These are phyloP conservation scores for Fusarium secorum DNA, from an alignment of 2,329 filamentous ascomycete species.

Conservation along the genomic window DNA sequence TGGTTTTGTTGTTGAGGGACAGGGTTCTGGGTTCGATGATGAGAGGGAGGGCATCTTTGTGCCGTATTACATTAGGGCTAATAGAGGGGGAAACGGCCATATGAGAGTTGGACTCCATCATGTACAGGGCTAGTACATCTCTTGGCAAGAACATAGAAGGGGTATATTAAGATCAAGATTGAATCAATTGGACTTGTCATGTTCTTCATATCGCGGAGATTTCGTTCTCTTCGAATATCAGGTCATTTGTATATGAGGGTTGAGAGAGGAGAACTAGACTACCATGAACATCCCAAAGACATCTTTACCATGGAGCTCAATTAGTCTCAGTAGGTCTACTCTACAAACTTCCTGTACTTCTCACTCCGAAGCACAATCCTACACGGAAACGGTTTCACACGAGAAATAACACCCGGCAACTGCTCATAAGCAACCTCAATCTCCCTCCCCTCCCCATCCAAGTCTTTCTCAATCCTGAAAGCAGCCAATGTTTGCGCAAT, in stretches of 20 bases:
- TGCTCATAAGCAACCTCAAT: constrained; percentile 36
- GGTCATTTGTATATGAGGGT: too few species aligned
- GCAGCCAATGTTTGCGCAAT: constrained; percentile 55
- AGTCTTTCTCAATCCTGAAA: constrained; percentile 49
- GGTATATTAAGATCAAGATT: accelerated
- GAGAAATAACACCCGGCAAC: constrained; percentile 15
- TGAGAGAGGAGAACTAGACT: accelerated
- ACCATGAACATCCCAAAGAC: accelerated
- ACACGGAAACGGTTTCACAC: constrained; percentile 2
- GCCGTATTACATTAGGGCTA: constrained; percentile 25
- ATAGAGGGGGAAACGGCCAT: constrained; percentile 17
- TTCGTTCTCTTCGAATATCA: accelerated
- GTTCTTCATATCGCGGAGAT: accelerated
- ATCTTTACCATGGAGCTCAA: accelerated
- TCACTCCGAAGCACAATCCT: not conserved
- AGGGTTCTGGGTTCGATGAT: accelerated
- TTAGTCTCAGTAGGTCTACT: not conserved
- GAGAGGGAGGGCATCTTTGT: not conserved
- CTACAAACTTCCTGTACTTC: not conserved
- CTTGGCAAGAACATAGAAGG: accelerated
- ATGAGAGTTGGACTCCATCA: constrained; percentile 23
- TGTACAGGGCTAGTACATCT: not conserved
- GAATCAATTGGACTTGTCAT: accelerated
- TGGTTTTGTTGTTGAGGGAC: not conserved
- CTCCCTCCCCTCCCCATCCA: constrained; percentile 45